Conservation (phyloP, 2,329 filamentous ascomycete species). For the Penicillium sp. region DNA sequence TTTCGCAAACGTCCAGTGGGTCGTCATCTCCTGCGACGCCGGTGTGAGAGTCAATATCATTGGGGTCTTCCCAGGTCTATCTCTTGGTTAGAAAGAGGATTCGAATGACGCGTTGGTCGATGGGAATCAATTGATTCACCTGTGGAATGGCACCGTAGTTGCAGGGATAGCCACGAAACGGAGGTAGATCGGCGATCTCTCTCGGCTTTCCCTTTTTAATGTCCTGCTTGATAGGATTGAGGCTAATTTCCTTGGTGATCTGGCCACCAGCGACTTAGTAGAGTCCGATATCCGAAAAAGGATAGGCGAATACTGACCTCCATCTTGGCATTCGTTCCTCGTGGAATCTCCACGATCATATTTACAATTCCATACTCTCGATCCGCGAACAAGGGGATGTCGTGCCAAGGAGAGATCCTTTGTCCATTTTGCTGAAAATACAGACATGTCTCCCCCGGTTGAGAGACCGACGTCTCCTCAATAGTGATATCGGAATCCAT, state of each 20-base stretch:
- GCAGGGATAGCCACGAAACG: slow-evolving; percentile 67
- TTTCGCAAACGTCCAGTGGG: slow-evolving; percentile 92
- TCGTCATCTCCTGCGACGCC: slow-evolving; percentile 95
- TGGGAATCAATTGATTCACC: slow-evolving; percentile 48
- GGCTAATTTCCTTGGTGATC: neutral
- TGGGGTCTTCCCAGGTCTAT: slow-evolving; percentile 92
- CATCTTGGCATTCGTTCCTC: neutral
- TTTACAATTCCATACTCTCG: neutral
- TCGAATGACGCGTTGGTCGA: neutral
- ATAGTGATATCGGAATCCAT: too few species aligned
- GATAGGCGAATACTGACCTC: neutral
- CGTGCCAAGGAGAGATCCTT: neutral
- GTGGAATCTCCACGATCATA: neutral
- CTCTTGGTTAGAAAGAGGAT: slow-evolving; percentile 5
- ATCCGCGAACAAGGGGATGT: neutral
- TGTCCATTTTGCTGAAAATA: neutral
- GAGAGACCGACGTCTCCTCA: too few species aligned
- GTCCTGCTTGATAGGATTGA: neutral
- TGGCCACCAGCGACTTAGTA: neutral
- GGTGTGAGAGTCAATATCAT: slow-evolving; percentile 82
- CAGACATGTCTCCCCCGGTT: neutral
- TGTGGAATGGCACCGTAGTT: slow-evolving; percentile 95
- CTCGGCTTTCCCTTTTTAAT: neutral
- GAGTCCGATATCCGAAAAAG: neutral
- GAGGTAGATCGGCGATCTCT: neutral